Base-by-base conservation (phyloP, 495 filamentous ascomycete species). In the Aspergillus baeticus region DNA sequence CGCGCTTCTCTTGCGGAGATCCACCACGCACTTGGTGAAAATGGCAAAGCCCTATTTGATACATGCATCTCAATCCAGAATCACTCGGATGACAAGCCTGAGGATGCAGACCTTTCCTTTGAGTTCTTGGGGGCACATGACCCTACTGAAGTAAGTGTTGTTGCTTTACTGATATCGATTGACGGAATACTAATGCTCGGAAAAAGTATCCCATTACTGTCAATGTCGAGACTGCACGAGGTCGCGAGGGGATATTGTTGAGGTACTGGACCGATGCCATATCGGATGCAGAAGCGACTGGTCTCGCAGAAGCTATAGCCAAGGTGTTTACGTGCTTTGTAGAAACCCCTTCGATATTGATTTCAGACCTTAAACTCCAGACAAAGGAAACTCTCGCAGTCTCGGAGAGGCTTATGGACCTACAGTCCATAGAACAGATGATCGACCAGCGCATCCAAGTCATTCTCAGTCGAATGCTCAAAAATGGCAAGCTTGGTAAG, bases 31-130 rank as follows among this genome's bases (percentile, higher is more conserved):
- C 69, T 84, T 49, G 75, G 79, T 5, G 62, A 76, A 51, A 66
- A 75, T 43, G 76, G 77, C 15, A 76, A 78, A 54, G 61, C 77
- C 10, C 64, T 85, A 2, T 84, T 82, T 69, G 83, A 85, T 59
- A 84, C 82, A 13, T 77, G 78, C 0, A 65, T 83, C n/a, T 84
- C 82, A 0, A 79, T 81, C 18, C 77, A 81, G 34, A 81, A 81
- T 44, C 69, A 74, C 43, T 63, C 64, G 1, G 65, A 62, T 10
- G 65, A 69, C 2, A 66, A 67, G 29, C 45, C 61, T 10, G 71
- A 71, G 36, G 63, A 74, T 10, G 66, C 70, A 23, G 64, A 59
- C n/a, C 55, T 79, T 36, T 65, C 60, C 1, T 79, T 79, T 51
- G 67, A 75, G 14, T 57, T 69, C 2, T 64, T 71, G 26, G 66